A percentile compares a stretch with the other conserved stretches of the same genome.
Conservation (phyloP, 208 protist species). For the Leishmania aethiopica region DNA sequence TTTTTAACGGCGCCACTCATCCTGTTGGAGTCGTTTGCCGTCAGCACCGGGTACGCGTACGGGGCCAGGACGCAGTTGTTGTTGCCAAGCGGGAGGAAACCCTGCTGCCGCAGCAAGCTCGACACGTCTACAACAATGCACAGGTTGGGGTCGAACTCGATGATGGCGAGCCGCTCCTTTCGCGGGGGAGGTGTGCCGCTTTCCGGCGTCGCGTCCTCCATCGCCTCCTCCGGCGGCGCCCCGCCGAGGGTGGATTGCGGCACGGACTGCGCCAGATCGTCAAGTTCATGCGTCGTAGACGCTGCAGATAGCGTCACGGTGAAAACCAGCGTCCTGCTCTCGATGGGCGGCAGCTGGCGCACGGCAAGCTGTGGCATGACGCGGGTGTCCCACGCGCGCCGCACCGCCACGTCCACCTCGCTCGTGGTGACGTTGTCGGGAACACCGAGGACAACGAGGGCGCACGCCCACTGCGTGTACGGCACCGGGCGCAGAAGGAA, state of each 20-base stretch:
- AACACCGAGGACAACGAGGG: slow-evolving; percentile 58
- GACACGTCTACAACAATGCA: slow-evolving; percentile 51
- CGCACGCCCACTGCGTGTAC: slow-evolving; percentile 58
- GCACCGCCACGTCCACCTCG: slow-evolving; percentile 52
- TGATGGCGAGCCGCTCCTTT: slow-evolving; percentile 53
- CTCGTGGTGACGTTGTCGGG: slow-evolving; percentile 23
- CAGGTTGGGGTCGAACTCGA: slow-evolving; percentile 66
- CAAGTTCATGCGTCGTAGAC: slow-evolving; percentile 18
- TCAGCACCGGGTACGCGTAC: slow-evolving; percentile 65
- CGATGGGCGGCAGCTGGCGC: slow-evolving; percentile 29
- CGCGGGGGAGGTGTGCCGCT: slow-evolving; percentile 18
- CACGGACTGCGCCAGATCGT: slow-evolving; percentile 22
- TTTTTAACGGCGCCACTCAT: slow-evolving; percentile 52
- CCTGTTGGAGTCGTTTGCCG: slow-evolving; percentile 22
- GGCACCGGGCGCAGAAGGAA: slow-evolving; percentile 73
- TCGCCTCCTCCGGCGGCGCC: slow-evolving; percentile 5
- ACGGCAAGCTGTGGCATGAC: slow-evolving; percentile 37
- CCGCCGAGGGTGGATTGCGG: slow-evolving; percentile 21
- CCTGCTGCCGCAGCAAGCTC: slow-evolving; percentile 42
- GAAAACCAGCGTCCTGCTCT: slow-evolving; percentile 64
- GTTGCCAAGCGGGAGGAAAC: slow-evolving; percentile 37
- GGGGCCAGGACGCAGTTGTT: slow-evolving; percentile 49
- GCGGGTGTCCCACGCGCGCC: slow-evolving; percentile 46
- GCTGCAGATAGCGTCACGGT: slow-evolving; percentile 32
- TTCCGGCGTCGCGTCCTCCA: slow-evolving; percentile 19